phyloP scores from a whole-genome alignment of 495 filamentous ascomycete genomes.

The Hyaloscypha hepaticicola region DNA sequence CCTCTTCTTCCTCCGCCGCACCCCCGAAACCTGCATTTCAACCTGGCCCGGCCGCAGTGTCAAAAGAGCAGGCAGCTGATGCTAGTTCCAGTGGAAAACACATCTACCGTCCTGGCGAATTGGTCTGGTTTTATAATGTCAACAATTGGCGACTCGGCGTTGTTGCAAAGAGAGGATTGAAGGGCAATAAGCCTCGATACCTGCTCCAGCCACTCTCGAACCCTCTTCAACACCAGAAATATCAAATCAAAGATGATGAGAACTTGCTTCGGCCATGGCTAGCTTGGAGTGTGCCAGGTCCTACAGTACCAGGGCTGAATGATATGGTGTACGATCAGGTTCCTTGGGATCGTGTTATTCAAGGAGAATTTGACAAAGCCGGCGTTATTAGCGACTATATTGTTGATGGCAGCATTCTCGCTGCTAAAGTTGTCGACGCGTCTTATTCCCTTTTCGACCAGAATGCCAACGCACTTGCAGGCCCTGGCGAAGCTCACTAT shows the following conservation, averaged over 20 bases:
- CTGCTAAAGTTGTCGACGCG: conserved; percentile 55
- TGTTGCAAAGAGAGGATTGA: conserved; percentile 38
- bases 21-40: conserved; percentile 13
- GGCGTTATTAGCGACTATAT: conserved; percentile 42
- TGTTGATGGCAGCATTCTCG: conserved; percentile 61
- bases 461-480: conserved; percentile 37
- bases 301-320: conserved; percentile 32
- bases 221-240: conserved; percentile 39
- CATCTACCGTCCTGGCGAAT: conserved; percentile 56
- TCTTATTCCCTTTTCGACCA: conserved; percentile 54
- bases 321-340: conserved; percentile 46
- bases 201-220: conserved; percentile 53
- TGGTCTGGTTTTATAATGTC: conserved; percentile 58
- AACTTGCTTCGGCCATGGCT: conserved; percentile 55
- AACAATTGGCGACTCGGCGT: conserved; percentile 57
- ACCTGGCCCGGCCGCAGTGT: conserved; percentile 5
- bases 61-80: conserved; percentile 36
- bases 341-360: conserved; percentile 48
- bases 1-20: conserved; percentile 1
- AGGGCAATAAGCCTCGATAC: conserved; percentile 38
- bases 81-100: conserved; percentile 36
- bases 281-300: conserved; percentile 57
- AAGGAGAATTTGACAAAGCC: conserved; percentile 38
- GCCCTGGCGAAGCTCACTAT: conserved; percentile 34
- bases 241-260: conserved; percentile 41